phyloP scores from a whole-genome alignment of 441 rosid species.

The Mallotus japonicus region DNA sequence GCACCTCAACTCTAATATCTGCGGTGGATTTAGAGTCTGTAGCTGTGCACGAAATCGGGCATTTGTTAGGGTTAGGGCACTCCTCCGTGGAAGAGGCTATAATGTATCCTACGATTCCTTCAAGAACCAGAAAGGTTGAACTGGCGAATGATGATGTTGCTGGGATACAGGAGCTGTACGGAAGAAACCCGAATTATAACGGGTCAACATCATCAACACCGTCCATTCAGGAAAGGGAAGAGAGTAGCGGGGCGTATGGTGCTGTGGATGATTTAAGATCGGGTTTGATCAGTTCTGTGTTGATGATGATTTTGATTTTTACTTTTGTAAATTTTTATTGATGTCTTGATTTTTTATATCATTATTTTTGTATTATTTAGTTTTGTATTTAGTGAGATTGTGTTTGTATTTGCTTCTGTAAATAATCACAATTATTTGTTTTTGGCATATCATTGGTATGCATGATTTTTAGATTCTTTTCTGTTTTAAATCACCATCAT shows the following conservation, averaged over 20 bases:
- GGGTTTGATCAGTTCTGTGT: slow-evolving; percentile 28
- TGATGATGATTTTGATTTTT: slow-evolving; percentile 24
- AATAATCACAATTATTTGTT: no score
- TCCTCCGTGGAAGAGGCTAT: slow-evolving; percentile 62
- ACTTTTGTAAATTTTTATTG: slow-evolving; percentile 22
- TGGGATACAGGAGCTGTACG: slow-evolving; percentile 69
- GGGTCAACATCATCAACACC: slow-evolving; percentile 34
- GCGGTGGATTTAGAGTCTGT: slow-evolving; percentile 86
- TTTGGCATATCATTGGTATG: no score
- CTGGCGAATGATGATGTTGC: slow-evolving; percentile 58
- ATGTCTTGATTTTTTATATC: no score
- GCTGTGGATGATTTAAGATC: background rate
- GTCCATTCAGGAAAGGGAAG: slow-evolving; percentile 39
- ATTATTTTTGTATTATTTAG: background rate
- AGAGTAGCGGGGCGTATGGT: slow-evolving; percentile 39
- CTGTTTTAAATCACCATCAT: no score
- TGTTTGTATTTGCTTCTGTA: no score
- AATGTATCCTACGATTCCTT: slow-evolving; percentile 69
- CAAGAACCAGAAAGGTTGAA: slow-evolving; percentile 57
- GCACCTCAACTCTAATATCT: slow-evolving; percentile 28
- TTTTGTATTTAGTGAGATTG: no score
- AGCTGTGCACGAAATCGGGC: slow-evolving; percentile 90
- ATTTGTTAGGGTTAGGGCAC: slow-evolving; percentile 81
- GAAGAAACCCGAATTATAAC: slow-evolving; percentile 61
- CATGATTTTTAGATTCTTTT: no score